Conservation (phyloP, 768 basidiomycete genomes). For the Hygrophorus pudorinus region DNA sequence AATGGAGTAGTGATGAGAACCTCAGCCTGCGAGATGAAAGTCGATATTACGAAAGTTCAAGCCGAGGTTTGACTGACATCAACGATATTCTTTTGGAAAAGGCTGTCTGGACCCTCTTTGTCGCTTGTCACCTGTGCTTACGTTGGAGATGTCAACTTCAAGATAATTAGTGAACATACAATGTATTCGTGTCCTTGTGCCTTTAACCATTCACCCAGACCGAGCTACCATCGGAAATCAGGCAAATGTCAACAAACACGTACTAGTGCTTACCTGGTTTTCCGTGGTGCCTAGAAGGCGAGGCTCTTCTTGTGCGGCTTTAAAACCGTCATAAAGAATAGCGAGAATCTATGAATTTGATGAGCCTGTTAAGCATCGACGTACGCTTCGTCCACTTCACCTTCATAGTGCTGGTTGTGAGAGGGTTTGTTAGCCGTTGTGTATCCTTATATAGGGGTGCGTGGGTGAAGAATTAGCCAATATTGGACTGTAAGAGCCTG, state of each 20-base stretch:
- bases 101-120: slow-evolving; percentile 76
- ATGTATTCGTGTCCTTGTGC: slow-evolving; percentile 68
- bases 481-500: too few species aligned
- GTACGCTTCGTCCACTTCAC: too few species aligned
- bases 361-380: too few species aligned
- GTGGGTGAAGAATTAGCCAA: too few species aligned
- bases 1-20: slow-evolving; percentile 78
- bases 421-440: too few species aligned
- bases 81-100: slow-evolving; percentile 73
- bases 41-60: not conserved
- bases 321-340: slow-evolving; percentile 61
- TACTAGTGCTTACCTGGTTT: slow-evolving; percentile 44
- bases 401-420: too few species aligned
- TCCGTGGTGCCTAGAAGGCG: slow-evolving; percentile 74
- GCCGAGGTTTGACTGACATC: slow-evolving; percentile 40
- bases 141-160: not conserved
- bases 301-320: slow-evolving; percentile 58
- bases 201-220: slow-evolving; percentile 58
- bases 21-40: slow-evolving; percentile 43
- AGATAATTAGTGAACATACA: slow-evolving; percentile 29
- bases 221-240: slow-evolving; percentile 38
- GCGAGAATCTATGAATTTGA: slow-evolving; percentile 45
- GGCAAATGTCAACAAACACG: not conserved
- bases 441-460: too few species aligned
- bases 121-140: slow-evolving; percentile 53